These are phyloP conservation scores for Isoetes taiwanensis DNA, from an alignment of 75 land plant species.

Conservation along the genomic window DNA sequence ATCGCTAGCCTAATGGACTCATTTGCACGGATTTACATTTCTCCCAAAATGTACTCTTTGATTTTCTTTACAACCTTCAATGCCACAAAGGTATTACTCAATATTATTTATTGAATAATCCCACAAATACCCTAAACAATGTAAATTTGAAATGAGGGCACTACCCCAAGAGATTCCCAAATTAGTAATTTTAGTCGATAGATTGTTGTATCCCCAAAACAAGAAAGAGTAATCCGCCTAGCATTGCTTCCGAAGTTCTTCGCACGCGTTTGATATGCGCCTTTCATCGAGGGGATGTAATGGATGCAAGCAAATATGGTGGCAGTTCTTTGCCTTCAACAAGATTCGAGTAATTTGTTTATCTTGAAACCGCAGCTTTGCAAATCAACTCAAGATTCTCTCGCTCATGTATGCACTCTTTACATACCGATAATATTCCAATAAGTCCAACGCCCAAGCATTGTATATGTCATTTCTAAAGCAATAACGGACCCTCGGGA, in stretches of 20 bases:
- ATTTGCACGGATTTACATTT: slow-evolving; percentile 37
- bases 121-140: too few relatives aligned
- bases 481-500: too few relatives aligned
- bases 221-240: slow-evolving; percentile 50
- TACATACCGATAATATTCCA: slow-evolving; percentile 91
- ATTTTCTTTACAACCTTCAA: slow-evolving; percentile 81
- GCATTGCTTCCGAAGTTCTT: slow-evolving; percentile 35
- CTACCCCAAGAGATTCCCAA: slow-evolving; percentile 94
- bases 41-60: slow-evolving; percentile 71
- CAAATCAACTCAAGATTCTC: slow-evolving; percentile 75
- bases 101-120: too few relatives aligned
- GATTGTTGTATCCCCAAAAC: slow-evolving; percentile 76
- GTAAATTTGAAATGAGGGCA: too few relatives aligned
- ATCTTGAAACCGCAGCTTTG: slow-evolving; percentile 51
- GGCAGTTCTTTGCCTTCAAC: slow-evolving; percentile 78
- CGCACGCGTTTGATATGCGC: slow-evolving; percentile 73
- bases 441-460: too few relatives aligned
- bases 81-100: too few relatives aligned
- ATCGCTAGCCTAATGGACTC: slow-evolving; percentile 60
- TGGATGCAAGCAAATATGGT: slow-evolving; percentile 52
- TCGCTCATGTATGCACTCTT: slow-evolving; percentile 85
- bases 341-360: slow-evolving; percentile 56
- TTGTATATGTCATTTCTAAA: not conserved
- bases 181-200: slow-evolving; percentile 95
- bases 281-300: slow-evolving; percentile 41